Evolutionary conservation across 768 basidiomycete genomes (phyloP).

Genomic region (Lepiota brunneoincarnata): DNA sequence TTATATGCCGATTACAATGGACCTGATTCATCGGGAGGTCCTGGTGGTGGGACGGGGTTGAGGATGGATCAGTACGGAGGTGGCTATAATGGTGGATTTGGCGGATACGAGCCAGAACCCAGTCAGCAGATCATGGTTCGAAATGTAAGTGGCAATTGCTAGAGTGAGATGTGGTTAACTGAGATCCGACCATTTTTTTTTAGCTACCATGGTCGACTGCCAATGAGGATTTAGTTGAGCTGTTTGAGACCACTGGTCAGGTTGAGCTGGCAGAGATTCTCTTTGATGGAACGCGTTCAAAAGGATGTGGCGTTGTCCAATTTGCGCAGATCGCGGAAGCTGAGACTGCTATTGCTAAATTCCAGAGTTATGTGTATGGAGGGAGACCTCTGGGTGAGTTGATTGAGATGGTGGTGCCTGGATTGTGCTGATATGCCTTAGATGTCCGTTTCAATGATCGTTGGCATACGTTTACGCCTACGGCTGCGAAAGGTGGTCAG

Average conservation of each 20-base stretch:
- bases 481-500: conserved; percentile 86
- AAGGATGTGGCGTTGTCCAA: conserved; percentile 95
- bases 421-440: conserved; percentile 18
- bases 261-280: conserved; percentile 95
- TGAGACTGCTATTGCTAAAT: conserved; percentile 95
- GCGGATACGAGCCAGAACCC: conserved; percentile 63
- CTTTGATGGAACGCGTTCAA: conserved; percentile 88
- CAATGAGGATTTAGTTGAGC: conserved; percentile 95
- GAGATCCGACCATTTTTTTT: not conserved
- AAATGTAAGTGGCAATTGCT: conserved; percentile 68
- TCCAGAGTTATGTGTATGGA: conserved; percentile 94
- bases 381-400: conserved; percentile 78
- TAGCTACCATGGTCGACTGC: conserved; percentile 99
- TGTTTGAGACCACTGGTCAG: conserved; percentile 96
- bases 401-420: not conserved
- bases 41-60: conserved; percentile 32
- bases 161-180: not conserved
- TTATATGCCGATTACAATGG: conserved; percentile 92
- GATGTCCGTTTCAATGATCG: conserved; percentile 95
- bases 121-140: conserved; percentile 98
- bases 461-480: conserved; percentile 90
- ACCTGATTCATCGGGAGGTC: conserved; percentile 64
- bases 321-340: conserved; percentile 86
- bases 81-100: conserved; percentile 31
- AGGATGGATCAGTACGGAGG: conserved; percentile 35